These are phyloP conservation scores for Ligustrum vulgare DNA, from an alignment of 257 asterid species.

Conservation along the genomic window DNA sequence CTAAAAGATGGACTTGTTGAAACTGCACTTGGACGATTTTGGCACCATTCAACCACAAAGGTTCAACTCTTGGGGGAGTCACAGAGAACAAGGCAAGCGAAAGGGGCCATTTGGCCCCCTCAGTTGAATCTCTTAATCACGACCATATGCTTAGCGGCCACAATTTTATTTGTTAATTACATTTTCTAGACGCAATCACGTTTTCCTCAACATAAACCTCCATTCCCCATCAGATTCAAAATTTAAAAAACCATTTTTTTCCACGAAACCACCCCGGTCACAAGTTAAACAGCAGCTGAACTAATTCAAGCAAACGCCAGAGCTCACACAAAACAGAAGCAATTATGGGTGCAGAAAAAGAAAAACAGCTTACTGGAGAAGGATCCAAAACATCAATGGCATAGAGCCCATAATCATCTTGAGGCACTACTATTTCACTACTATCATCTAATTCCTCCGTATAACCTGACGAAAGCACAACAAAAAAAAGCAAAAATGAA, in stretches of 20 bases:
- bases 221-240: neutral
- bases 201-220: neutral
- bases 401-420: conserved; percentile 92
- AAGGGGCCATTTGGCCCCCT: neutral
- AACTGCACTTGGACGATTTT: neutral
- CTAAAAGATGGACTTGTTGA: neutral
- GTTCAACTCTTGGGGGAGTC: neutral
- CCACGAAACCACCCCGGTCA: neutral
- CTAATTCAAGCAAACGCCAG: neutral
- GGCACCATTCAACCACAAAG: neutral
- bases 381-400: conserved; percentile 97
- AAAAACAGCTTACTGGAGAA: conserved; percentile 50
- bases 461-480: conserved; percentile 50
- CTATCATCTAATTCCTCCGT: conserved; percentile 73
- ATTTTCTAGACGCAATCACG: neutral
- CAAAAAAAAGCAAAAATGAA: neutral
- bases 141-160: neutral
- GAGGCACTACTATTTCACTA: conserved; percentile 74
- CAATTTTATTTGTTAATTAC: neutral
- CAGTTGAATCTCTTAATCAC: neutral
- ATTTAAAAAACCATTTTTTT: neutral
- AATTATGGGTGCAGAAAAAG: neutral
- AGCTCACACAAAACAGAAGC: neutral
- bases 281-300: neutral
- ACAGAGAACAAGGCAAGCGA: neutral